These are phyloP conservation scores for Daldinia eschscholtzii DNA, from an alignment of 2,329 filamentous ascomycete genomes.

Conservation along the genomic window DNA sequence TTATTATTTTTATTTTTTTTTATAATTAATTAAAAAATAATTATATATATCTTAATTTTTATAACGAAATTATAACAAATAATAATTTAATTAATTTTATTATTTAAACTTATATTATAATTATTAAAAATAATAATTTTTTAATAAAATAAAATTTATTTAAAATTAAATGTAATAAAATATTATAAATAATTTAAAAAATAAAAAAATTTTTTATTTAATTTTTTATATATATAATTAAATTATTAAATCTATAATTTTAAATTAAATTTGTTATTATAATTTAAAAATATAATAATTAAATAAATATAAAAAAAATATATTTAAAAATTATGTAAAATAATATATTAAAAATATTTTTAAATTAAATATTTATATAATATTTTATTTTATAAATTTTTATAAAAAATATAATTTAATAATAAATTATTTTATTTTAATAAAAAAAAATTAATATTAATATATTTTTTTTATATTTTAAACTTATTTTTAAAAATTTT, in stretches of 20 bases:
- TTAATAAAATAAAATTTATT: background rate
- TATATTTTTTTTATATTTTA: background rate
- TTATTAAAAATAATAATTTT: background rate
- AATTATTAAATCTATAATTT: background rate
- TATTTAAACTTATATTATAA: background rate
- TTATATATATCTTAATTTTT: background rate
- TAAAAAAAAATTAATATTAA: background rate
- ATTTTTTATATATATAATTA: background rate
- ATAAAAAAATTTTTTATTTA: background rate
- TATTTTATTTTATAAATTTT: background rate
- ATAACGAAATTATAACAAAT: background rate
- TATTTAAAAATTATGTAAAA: background rate
- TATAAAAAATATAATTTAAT: background rate
- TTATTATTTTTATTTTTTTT: background rate
- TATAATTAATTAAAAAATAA: conserved; percentile 1
- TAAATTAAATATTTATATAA: background rate
- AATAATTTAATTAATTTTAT: no score
- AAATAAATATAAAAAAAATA: background rate
- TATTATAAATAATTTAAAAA: background rate
- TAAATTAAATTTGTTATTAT: background rate
- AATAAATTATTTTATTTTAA: background rate
- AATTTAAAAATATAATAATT: background rate
- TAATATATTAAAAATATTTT: background rate
- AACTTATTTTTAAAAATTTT: background rate
- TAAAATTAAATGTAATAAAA: background rate